Evolutionary conservation across 768 basidiomycete species (phyloP).

Genomic region (Kondoa subrosea): DNA sequence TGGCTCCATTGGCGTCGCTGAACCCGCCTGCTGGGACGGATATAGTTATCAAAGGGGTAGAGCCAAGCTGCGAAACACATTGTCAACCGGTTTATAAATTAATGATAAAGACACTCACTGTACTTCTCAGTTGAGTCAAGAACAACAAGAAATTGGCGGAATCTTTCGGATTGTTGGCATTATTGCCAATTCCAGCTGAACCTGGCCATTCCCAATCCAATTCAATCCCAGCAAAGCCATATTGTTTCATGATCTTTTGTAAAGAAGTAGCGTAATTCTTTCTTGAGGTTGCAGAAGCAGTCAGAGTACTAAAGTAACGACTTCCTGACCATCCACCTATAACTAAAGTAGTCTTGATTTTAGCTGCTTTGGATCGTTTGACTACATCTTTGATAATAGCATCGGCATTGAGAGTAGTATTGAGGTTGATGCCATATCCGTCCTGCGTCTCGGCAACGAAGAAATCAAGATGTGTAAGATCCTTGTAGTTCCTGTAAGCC

Average conservation of each 20-base stretch:
- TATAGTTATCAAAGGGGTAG: neutral
- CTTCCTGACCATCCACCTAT: slow-evolving; percentile 79
- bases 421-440: neutral
- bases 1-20: slow-evolving; percentile 42
- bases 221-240: neutral
- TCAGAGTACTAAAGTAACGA: slow-evolving; percentile 62
- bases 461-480: neutral
- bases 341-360: slow-evolving; percentile 55
- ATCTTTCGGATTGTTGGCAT: slow-evolving; percentile 46
- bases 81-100: slow-evolving; percentile 65
- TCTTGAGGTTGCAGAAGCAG: slow-evolving; percentile 41
- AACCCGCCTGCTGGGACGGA: neutral
- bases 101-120: slow-evolving; percentile 46
- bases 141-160: slow-evolving; percentile 59
- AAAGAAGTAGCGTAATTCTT: slow-evolving; percentile 35
- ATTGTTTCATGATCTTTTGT: neutral
- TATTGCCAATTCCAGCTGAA: slow-evolving; percentile 43
- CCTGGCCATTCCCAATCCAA: slow-evolving; percentile 47
- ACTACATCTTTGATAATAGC: neutral
- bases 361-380: neutral
- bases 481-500: neutral
- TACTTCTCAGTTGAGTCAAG: slow-evolving; percentile 46
- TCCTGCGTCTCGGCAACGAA: neutral
- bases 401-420: neutral
- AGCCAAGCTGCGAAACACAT: slow-evolving; percentile 41